phyloP scores from a whole-genome alignment of 2,329 filamentous ascomycete genomes.

The Diaporthe destruens region DNA sequence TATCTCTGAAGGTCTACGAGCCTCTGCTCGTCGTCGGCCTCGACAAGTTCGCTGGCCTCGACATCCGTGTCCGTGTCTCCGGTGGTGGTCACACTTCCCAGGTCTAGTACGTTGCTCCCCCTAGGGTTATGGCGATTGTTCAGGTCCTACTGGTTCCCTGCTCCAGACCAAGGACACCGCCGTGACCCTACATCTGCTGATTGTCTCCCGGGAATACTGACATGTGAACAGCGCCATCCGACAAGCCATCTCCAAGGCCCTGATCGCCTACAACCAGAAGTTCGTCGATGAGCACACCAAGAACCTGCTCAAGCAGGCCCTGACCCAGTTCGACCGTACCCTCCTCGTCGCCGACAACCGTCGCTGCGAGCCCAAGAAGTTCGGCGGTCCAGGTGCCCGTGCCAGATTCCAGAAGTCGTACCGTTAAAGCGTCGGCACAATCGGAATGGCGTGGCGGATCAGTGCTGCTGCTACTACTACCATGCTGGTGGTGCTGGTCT shows the following conservation, averaged over 20 bases:
- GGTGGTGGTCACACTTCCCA: slow-evolving; percentile 98
- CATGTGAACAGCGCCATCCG: slow-evolving; percentile 76
- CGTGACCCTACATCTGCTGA: not conserved
- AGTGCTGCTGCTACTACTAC: slow-evolving; percentile 40
- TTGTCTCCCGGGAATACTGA: slow-evolving; percentile 24
- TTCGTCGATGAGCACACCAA: slow-evolving; percentile 99
- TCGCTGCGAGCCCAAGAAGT: slow-evolving; percentile 99
- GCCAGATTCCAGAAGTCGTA: slow-evolving; percentile 99
- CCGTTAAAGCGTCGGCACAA: slow-evolving; percentile 75
- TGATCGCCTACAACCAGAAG: slow-evolving; percentile 83
- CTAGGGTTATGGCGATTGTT: not conserved
- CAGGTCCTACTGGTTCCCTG: not conserved
- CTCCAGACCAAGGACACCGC: not conserved
- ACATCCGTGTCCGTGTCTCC: slow-evolving; percentile 95
- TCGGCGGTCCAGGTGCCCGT: slow-evolving; percentile 92
- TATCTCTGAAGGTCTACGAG: slow-evolving; percentile 84
- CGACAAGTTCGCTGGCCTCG: slow-evolving; percentile 96
- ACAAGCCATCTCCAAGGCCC: slow-evolving; percentile 98
- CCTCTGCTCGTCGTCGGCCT: slow-evolving; percentile 95
- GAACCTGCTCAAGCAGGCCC: slow-evolving; percentile 98
- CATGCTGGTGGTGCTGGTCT: slow-evolving; percentile 48
- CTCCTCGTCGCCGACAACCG: slow-evolving; percentile 99
- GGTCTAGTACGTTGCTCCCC: slow-evolving; percentile 65
- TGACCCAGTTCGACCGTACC: slow-evolving; percentile 77
- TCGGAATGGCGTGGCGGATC: slow-evolving; percentile 42